phyloP scores from a whole-genome alignment of 2,329 filamentous ascomycete genomes.

The Colletotrichum musae region DNA sequence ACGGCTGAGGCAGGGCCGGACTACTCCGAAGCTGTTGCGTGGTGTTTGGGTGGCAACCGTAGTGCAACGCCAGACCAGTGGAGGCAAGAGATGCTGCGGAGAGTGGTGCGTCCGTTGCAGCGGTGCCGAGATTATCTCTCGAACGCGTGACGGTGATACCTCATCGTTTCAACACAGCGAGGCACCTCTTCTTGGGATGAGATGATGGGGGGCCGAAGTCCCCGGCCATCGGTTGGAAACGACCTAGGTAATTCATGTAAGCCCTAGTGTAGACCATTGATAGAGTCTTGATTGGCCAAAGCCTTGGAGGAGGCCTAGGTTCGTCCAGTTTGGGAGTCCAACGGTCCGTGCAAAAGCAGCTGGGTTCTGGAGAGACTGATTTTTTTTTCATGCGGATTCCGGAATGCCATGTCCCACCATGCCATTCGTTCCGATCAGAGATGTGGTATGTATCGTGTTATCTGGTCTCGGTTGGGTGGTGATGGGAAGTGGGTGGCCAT shows the following conservation, averaged over 20 bases:
- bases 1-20: constrained; percentile 20
- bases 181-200: too few relatives aligned
- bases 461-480: constrained; percentile 1
- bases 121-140: constrained; percentile 16
- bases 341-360: background rate
- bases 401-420: constrained; percentile 1
- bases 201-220: too few relatives aligned
- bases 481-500: background rate
- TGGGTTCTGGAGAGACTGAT: background rate
- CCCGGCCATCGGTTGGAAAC: too few relatives aligned
- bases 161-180: background rate
- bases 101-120: constrained; percentile 41
- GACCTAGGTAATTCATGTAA: too few relatives aligned
- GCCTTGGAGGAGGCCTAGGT: too few relatives aligned
- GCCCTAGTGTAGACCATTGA: too few relatives aligned
- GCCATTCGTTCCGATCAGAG: constrained; percentile 2
- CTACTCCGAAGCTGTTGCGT: constrained; percentile 21
- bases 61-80: too few relatives aligned
- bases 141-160: background rate
- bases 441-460: background rate
- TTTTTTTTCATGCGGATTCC: constrained; percentile 1
- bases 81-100: constrained; percentile 39
- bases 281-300: too few relatives aligned
- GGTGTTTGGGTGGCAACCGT: constrained; percentile 18
- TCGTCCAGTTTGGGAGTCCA: too few relatives aligned